Conservation (phyloP, 176 grass and related monocot species). For the Poa annua region DNA sequence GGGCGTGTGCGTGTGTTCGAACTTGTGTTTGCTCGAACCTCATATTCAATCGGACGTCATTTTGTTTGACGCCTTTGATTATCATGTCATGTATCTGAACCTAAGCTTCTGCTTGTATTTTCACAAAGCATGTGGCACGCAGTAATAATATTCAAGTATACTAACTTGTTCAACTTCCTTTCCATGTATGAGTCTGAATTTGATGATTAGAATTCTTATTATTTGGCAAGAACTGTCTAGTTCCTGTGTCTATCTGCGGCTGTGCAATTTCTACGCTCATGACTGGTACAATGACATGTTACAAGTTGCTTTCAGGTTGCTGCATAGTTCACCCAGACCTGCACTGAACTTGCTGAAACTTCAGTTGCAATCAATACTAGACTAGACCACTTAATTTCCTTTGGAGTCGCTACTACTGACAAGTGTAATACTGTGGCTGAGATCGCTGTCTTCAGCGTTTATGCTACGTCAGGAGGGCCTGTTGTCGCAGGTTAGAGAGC, state of each 20-base stretch:
- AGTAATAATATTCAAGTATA: constrained; percentile 44
- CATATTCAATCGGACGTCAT: constrained; percentile 45
- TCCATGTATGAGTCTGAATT: background rate
- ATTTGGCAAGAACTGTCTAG: background rate
- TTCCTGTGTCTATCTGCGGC: background rate
- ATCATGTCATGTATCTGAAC: constrained; percentile 51
- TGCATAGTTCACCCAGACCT: background rate
- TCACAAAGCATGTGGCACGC: constrained; percentile 20
- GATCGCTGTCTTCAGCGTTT: background rate
- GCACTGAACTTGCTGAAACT: background rate
- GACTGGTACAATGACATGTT: background rate
- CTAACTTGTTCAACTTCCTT: constrained; percentile 12
- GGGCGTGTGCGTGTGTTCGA: constrained; percentile 40
- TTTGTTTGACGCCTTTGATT: constrained; percentile 36
- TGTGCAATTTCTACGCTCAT: background rate
- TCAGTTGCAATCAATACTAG: background rate
- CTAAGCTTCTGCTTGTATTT: constrained; percentile 42
- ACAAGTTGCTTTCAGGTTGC: background rate
- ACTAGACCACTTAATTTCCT: background rate
- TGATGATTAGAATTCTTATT: background rate
- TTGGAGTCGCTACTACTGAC: background rate
- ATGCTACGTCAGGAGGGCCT: background rate
- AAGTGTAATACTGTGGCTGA: background rate
- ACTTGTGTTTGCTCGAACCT: constrained; percentile 39
- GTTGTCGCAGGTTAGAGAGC: background rate